Evolutionary conservation across 495 filamentous ascomycete genomes (phyloP).

Genomic region (Penicillium subrubescens): DNA sequence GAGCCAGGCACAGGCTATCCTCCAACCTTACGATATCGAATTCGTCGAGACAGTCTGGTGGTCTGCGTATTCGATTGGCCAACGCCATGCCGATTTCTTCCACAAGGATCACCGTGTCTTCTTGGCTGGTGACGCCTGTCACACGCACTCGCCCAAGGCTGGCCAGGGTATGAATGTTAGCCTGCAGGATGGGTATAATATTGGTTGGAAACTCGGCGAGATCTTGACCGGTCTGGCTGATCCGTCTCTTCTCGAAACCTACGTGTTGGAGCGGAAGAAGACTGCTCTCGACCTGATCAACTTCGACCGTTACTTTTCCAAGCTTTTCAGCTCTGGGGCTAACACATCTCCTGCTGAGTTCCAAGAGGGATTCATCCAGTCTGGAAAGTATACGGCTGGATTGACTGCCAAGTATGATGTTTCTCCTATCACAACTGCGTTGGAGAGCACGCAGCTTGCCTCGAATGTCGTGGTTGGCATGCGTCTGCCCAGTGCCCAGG

Average conservation of each 20-base stretch:
- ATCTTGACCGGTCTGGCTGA: slow-evolving; percentile 60
- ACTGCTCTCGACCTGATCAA: slow-evolving; percentile 73
- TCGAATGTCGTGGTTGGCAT: slow-evolving; percentile 54
- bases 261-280: slow-evolving; percentile 66
- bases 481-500: slow-evolving; percentile 60
- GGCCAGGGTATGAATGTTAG: slow-evolving; percentile 58
- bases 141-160: slow-evolving; percentile 65
- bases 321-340: slow-evolving; percentile 56
- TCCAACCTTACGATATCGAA: slow-evolving; percentile 58
- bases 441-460: slow-evolving; percentile 38
- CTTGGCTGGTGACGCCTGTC: slow-evolving; percentile 61
- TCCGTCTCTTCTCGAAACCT: slow-evolving; percentile 64
- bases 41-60: slow-evolving; percentile 57
- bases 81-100: slow-evolving; percentile 59
- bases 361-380: slow-evolving; percentile 60
- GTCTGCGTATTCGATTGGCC: slow-evolving; percentile 61
- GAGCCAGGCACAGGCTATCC: slow-evolving; percentile 56
- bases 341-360: slow-evolving; percentile 46
- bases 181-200: slow-evolving; percentile 61
- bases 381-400: slow-evolving; percentile 66
- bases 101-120: slow-evolving; percentile 56
- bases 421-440: slow-evolving; percentile 46
- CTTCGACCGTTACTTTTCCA: slow-evolving; percentile 69
- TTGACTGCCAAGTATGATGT: slow-evolving; percentile 59
- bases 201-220: slow-evolving; percentile 77